Conservation (phyloP, 352 stramenopile species). For the Phytophthora boehmeriae region DNA sequence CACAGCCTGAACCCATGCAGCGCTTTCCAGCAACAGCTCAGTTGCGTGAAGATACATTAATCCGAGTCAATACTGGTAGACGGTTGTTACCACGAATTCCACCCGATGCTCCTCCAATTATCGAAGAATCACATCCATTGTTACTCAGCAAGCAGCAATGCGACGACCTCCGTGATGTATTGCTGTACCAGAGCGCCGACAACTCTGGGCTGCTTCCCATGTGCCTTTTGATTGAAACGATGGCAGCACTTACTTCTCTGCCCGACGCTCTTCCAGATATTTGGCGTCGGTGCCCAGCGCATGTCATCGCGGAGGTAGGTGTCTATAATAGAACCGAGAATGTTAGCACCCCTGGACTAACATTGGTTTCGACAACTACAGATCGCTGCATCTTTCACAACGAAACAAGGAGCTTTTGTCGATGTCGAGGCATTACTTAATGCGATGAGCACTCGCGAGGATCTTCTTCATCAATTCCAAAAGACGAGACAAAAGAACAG, state of each 20-base stretch:
- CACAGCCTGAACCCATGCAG: constrained; percentile 54
- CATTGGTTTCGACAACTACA: constrained; percentile 10
- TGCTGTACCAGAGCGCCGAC: constrained; percentile 20
- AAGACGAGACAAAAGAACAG: constrained; percentile 14
- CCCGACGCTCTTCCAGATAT: constrained; percentile 43
- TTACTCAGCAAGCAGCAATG: constrained; percentile 55
- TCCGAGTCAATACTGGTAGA: constrained; percentile 37
- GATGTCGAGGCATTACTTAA: constrained; percentile 44
- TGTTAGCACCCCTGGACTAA: not conserved
- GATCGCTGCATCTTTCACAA: constrained; percentile 44
- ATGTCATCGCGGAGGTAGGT: constrained; percentile 56
- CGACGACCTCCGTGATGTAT: constrained; percentile 22
- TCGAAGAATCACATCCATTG: constrained; percentile 53
- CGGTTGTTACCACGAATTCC: constrained; percentile 42
- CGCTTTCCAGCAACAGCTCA: constrained; percentile 65
- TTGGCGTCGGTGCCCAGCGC: constrained; percentile 46
- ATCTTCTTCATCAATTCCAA: constrained; percentile 33
- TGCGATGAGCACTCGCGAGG: constrained; percentile 32
- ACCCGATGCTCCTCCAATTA: constrained; percentile 38
- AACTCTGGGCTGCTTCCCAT: constrained; percentile 32
- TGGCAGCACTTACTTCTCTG: constrained; percentile 38
- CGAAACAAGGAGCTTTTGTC: constrained; percentile 32
- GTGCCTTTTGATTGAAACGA: constrained; percentile 36
- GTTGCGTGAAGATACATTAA: constrained; percentile 59
- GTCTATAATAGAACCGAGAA: not conserved